Base-by-base conservation (phyloP, 306 rosid species). In the Trifolium dubium region DNA sequence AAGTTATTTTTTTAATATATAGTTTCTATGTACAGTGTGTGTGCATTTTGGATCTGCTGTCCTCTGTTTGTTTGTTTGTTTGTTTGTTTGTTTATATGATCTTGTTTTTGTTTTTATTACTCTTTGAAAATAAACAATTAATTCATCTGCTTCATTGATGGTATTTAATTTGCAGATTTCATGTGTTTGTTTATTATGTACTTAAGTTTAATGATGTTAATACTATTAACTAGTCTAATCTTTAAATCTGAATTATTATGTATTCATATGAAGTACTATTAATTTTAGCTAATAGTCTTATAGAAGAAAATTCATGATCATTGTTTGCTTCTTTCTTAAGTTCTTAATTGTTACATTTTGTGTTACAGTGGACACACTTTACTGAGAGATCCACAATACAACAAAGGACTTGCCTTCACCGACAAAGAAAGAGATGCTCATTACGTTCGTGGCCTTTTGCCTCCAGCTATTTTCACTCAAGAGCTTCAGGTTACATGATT, bases 401-500 rank as follows among this genome's bases (percentile, higher is more conserved):
- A 94, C 92, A 94, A 94, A 75, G 98, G 98, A 7, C 91, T 94
- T 37, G 91, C 96, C 71, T 94, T 89, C 86, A 78, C 81, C 9
- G 97, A 89, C 84, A 86, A 77, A 28, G 97, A 94, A 77, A 89
- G 98, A 82, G 98, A 94, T 80, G 90, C 97, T 51, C 98, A 94
- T 82, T 94, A 91, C 86, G 64, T 94, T 77, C 97, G 97, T 18
- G 98, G 98, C 51, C 96, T 94, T 77, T 83, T 94, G 83, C 98
- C 98, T 51, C 97, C 98, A 0, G 83, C 90, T 17, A 19, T 88
- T 34, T 65, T 89, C 70, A 65, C 64, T 79, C 98, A 94, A 74
- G 92, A 91, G 8, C 98, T 91, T 86, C 98, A 93, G 96, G 98
- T 92, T 71, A 10, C n/a, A 11, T 44, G 6, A 9, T 31, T 23